A percentile compares a stretch with the other conserved stretches of the same genome.
Conservation (phyloP, 2,329 filamentous ascomycete species). For the Fusarium burgessii region DNA sequence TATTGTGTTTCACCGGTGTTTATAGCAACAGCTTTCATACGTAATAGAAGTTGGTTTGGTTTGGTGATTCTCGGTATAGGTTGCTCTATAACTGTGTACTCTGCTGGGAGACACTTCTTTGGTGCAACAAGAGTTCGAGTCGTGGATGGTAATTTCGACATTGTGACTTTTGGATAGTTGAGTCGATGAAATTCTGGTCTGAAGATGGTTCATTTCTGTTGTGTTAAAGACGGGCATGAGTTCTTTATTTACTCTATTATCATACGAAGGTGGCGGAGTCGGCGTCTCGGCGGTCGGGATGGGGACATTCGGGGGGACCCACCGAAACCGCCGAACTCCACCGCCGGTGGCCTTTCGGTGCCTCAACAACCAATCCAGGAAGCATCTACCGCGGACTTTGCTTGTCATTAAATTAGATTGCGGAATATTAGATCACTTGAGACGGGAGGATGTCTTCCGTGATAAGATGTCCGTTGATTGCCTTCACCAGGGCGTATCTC, state of each 20-base stretch:
- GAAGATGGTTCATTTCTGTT: too few relatives aligned
- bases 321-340: slow-evolving; percentile 46
- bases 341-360: slow-evolving; percentile 25
- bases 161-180: neutral
- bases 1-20: slow-evolving; percentile 53
- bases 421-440: too few relatives aligned
- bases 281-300: slow-evolving; percentile 37
- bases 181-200: neutral
- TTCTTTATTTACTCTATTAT: slow-evolving; percentile 30
- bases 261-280: slow-evolving; percentile 25
- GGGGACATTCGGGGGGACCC: slow-evolving; percentile 24
- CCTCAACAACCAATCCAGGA: neutral
- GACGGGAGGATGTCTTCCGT: too few relatives aligned
- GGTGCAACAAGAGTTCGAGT: slow-evolving; percentile 60
- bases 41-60: slow-evolving; percentile 58
- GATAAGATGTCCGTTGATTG: neutral
- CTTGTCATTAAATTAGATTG: neutral
- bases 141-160: slow-evolving; percentile 51
- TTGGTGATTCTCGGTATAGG: slow-evolving; percentile 58
- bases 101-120: slow-evolving; percentile 53
- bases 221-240: neutral
- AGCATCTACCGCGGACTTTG: neutral
- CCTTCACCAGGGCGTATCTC: neutral
- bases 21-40: slow-evolving; percentile 53
- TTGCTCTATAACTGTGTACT: slow-evolving; percentile 56